Evolutionary conservation across 331 rosid species (phyloP), one percentile per base, ranked within the genome.

Genomic region (Acacia pycnantha): DNA sequence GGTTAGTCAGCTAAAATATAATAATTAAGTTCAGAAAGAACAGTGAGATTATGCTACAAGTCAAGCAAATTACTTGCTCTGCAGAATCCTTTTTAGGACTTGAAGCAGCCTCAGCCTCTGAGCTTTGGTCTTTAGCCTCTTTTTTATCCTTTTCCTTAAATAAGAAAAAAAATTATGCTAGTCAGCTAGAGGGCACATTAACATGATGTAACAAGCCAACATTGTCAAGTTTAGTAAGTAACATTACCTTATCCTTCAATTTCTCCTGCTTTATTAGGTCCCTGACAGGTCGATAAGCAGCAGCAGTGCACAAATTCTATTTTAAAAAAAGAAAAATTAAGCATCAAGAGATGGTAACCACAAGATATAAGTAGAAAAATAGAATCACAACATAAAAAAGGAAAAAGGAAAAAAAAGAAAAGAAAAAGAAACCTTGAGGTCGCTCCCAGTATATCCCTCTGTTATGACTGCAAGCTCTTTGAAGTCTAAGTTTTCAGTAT

Each of bases 131-230:
- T 82, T 82, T 85, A 67, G 61, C 83, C 24, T 80, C 88, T 21
- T 12, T 87, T 83, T 79, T 74, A 88, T 90, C 86, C 87, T 88
- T 89, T 82, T 88, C 90, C 97, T 94, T 82, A 16, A 70, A 26
- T 73, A 62, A 81, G 29, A 43, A 7, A 43, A 50, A 26, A 33
- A 5, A 6, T 16, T 35, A 5, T 70, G 71, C 72, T 46, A 58
- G 65, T 22, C 27, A 61, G 67, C 8, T 26, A 59, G 18, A 53
- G 33, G 18, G 8, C 21, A 62, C 40, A 26, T 27, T 62, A 2
- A 27, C 19, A 12, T 11, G 11, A 62, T 27, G 40, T 26, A 13
- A 62, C 40, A 27, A 62, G n/a, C 15, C 40, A 62, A 62, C 69
- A 13, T 1, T 62, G 69, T 62, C 37, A 13, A 5, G 10, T 27